Conservation (phyloP, 2,329 filamentous ascomycete species). For the Parafenestella ontariensis region DNA sequence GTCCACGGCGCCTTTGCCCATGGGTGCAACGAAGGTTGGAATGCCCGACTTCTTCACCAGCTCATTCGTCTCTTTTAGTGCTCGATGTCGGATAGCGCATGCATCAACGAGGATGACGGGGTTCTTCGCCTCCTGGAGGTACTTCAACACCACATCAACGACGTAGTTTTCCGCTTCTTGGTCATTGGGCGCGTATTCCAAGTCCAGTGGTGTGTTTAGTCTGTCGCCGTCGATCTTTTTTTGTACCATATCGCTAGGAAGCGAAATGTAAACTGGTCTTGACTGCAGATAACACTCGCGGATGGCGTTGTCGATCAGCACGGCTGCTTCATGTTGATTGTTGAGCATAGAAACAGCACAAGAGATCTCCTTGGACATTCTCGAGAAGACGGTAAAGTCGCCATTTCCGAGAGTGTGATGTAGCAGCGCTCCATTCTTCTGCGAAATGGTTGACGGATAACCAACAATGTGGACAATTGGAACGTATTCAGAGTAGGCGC, state of each 20-base stretch:
- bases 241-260: constrained; percentile 81
- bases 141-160: constrained; percentile 78
- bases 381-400: constrained; percentile 81
- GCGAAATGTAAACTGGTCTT: constrained; percentile 81
- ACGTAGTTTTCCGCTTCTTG: constrained; percentile 78
- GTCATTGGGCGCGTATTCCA: constrained; percentile 70
- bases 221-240: constrained; percentile 77
- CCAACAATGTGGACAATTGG: constrained; percentile 58
- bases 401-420: constrained; percentile 61
- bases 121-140: constrained; percentile 73
- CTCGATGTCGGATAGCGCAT: constrained; percentile 79
- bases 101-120: constrained; percentile 84
- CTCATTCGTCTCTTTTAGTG: constrained; percentile 73
- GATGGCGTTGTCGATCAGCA: constrained; percentile 79
- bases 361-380: constrained; percentile 77
- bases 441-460: constrained; percentile 51
- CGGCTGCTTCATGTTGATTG: constrained; percentile 72
- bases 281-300: constrained; percentile 76
- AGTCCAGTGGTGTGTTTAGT: constrained; percentile 73
- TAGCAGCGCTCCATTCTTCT: constrained; percentile 52
- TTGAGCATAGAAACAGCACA: constrained; percentile 74
- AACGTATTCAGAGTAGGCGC: constrained; percentile 56
- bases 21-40: constrained; percentile 86
- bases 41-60: constrained; percentile 76
- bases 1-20: constrained; percentile 86